Evolutionary conservation across 2,329 filamentous ascomycete species (phyloP).

Genomic region (Stachybotrys chlorohalonatus): DNA sequence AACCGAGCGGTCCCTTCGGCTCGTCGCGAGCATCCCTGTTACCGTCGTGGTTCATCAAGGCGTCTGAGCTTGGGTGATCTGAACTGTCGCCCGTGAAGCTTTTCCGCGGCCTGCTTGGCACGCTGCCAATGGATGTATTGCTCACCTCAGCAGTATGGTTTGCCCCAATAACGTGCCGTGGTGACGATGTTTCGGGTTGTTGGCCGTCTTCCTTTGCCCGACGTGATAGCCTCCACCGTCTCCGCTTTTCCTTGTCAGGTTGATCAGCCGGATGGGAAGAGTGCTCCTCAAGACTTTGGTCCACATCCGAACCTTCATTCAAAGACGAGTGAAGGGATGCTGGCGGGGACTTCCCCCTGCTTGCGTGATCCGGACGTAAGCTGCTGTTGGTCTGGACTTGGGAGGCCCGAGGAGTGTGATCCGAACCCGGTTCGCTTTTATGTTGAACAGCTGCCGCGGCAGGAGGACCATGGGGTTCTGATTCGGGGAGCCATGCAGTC

Average conservation of each 20-base stretch:
- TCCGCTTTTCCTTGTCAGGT: slow-evolving; percentile 60
- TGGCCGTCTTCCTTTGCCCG: slow-evolving; percentile 47
- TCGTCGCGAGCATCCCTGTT: slow-evolving; percentile 37
- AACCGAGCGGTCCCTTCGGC: slow-evolving; percentile 41
- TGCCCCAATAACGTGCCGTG: slow-evolving; percentile 42
- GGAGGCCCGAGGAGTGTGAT: slow-evolving; percentile 36
- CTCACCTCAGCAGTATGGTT: slow-evolving; percentile 58
- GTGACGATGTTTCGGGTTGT: slow-evolving; percentile 31
- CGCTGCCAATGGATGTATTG: slow-evolving; percentile 59
- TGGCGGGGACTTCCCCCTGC: slow-evolving; percentile 65
- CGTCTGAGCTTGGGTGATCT: slow-evolving; percentile 30
- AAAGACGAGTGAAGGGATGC: slow-evolving; percentile 68
- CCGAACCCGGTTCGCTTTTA: slow-evolving; percentile 26
- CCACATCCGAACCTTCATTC: slow-evolving; percentile 75
- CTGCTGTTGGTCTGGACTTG: slow-evolving; percentile 32
- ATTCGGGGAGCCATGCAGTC: slow-evolving; percentile 9
- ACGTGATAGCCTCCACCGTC: slow-evolving; percentile 64
- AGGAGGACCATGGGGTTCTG: slow-evolving; percentile 5
- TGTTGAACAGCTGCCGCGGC: slow-evolving; percentile 9
- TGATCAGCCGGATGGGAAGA: slow-evolving; percentile 25
- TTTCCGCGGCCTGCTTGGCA: slow-evolving; percentile 36
- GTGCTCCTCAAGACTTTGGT: slow-evolving; percentile 55
- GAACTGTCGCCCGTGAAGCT: slow-evolving; percentile 43
- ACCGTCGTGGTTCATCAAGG: slow-evolving; percentile 30
- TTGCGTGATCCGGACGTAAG: slow-evolving; percentile 33